Evolutionary conservation across 352 stramenopile species (phyloP).

Genomic region (Globisporangium parvum): DNA sequence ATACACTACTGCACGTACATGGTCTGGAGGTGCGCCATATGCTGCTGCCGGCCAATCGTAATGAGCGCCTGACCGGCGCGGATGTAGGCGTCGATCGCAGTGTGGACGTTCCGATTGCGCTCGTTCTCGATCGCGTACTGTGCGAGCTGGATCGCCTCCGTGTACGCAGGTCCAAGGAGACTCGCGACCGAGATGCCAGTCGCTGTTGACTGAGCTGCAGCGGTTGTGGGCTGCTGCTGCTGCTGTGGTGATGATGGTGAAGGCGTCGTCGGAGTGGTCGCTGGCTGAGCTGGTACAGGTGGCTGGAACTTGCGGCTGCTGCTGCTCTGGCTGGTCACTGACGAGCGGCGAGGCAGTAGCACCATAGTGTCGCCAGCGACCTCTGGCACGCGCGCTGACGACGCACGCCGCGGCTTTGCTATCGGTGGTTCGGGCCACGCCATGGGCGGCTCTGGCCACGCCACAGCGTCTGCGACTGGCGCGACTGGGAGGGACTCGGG

Average conservation of each 20-base stretch:
- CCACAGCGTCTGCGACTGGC: background rate
- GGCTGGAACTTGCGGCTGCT: conserved; percentile 4
- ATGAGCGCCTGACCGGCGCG: conserved; percentile 60
- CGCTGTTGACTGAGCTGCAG: conserved; percentile 4
- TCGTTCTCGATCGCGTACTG: conserved; percentile 71
- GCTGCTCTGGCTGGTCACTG: background rate
- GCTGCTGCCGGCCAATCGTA: conserved; percentile 53
- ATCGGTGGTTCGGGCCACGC: conserved; percentile 13
- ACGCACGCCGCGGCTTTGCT: conserved; percentile 4
- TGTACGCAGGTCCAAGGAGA: conserved; percentile 53
- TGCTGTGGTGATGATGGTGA: too few species aligned
- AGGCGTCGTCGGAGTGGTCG: background rate
- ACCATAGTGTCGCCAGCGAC: background rate
- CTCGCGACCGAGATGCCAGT: conserved; percentile 21
- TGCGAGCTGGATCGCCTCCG: conserved; percentile 49
- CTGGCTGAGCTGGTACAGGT: background rate
- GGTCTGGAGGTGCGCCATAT: conserved; percentile 55
- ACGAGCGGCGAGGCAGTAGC: conserved; percentile 2
- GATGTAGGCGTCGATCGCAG: conserved; percentile 72
- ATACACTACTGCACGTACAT: conserved; percentile 25
- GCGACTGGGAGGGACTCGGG: background rate
- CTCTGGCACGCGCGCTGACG: background rate
- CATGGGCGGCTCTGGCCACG: conserved; percentile 10
- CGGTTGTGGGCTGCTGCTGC: background rate
- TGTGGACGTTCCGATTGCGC: conserved; percentile 48